phyloP scores from a whole-genome alignment of 139 green algal genomes.

The Chlorella sorokiniana region DNA sequence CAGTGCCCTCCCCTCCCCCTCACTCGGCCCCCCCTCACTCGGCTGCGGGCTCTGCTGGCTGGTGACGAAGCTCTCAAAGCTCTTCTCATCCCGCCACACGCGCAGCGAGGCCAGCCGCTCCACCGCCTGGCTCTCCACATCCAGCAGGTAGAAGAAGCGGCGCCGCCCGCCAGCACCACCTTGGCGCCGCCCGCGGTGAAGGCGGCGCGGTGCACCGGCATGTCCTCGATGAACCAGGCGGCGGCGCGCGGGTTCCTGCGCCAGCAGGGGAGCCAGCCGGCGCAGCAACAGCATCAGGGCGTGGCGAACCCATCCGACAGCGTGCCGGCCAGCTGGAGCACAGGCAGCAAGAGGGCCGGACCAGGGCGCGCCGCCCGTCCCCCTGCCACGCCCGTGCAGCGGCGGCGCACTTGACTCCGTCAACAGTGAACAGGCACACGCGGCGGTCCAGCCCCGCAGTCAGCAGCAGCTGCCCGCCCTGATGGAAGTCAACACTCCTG shows the following conservation, averaged over 20 bases:
- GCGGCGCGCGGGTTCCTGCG: slow-evolving; percentile 82
- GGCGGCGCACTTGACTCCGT: slow-evolving; percentile 40
- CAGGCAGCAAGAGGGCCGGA: too few species aligned
- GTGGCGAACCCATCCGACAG: too few species aligned
- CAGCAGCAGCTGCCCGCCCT: slow-evolving; percentile 82
- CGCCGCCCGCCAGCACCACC: slow-evolving; percentile 62
- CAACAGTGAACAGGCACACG: slow-evolving; percentile 84
- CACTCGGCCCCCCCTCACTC: neutral
- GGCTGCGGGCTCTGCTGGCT: slow-evolving; percentile 41
- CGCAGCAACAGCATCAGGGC: too few species aligned
- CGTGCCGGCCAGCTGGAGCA: too few species aligned
- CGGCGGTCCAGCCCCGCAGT: slow-evolving; percentile 86
- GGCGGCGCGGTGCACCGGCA: slow-evolving; percentile 81
- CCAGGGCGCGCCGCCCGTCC: too few species aligned
- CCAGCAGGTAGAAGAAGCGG: slow-evolving; percentile 87
- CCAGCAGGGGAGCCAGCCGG: too few species aligned
- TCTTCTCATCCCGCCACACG: slow-evolving; percentile 50
- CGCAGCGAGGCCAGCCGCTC: slow-evolving; percentile 26
- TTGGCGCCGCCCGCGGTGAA: slow-evolving; percentile 71
- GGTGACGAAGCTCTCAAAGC: slow-evolving; percentile 79
- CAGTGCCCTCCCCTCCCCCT: neutral
- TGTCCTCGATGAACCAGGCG: slow-evolving; percentile 82
- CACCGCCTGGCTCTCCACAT: slow-evolving; percentile 61
- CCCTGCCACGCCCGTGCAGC: too few species aligned
- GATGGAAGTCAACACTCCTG: slow-evolving; percentile 82